Evolutionary conservation across 1,284 basidiomycete genomes (phyloP).

Genomic region (Ustilago nuda): DNA sequence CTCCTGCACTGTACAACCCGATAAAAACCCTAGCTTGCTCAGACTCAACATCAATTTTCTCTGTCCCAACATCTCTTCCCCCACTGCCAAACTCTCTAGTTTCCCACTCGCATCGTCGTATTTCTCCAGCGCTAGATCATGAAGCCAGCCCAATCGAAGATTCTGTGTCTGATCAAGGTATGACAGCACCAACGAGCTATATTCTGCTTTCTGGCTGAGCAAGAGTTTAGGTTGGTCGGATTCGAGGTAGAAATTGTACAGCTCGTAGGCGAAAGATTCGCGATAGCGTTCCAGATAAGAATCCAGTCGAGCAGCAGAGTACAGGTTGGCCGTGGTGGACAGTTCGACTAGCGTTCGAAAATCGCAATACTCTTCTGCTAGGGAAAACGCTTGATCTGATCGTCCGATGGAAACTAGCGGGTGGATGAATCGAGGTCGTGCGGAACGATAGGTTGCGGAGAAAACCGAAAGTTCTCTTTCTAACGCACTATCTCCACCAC

Average conservation of each 20-base stretch:
- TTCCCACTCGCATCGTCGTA: constrained; percentile 78
- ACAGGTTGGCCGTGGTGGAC: constrained; percentile 74
- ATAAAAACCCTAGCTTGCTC: constrained; percentile 86
- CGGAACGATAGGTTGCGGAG: constrained; percentile 76
- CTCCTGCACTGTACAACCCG: constrained; percentile 65
- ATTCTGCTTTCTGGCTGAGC: constrained; percentile 78
- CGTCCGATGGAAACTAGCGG: constrained; percentile 80
- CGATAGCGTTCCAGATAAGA: constrained; percentile 83
- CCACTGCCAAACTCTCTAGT: constrained; percentile 73
- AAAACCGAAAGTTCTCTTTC: constrained; percentile 75
- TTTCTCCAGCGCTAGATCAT: constrained; percentile 80
- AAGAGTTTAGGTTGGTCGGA: constrained; percentile 78
- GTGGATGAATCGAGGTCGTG: constrained; percentile 80
- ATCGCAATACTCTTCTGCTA: constrained; percentile 87
- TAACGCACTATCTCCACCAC: constrained; percentile 8
- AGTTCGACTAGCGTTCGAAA: constrained; percentile 84
- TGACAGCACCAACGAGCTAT: constrained; percentile 77
- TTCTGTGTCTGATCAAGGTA: constrained; percentile 79
- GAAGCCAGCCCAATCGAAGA: constrained; percentile 82
- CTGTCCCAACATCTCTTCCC: constrained; percentile 71
- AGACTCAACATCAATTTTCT: constrained; percentile 86
- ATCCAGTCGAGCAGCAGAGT: constrained; percentile 69
- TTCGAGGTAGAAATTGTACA: constrained; percentile 79
- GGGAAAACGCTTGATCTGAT: constrained; percentile 78
- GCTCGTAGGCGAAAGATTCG: constrained; percentile 84